Evolutionary conservation across 306 rosid species (phyloP).

Genomic region (Gastrolobium villosum): DNA sequence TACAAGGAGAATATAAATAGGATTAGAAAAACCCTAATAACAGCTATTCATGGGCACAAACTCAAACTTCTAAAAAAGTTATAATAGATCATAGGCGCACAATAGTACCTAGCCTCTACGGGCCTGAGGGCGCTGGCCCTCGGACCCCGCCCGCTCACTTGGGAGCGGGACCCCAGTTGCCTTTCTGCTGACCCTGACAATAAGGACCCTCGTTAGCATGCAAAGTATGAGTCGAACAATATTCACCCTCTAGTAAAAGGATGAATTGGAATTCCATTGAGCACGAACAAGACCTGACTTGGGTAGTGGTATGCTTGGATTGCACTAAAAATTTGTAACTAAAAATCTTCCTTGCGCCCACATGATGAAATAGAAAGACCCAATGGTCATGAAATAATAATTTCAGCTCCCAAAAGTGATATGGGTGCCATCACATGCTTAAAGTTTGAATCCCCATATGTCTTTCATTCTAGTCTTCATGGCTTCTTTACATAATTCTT

Average conservation of each 20-base stretch:
- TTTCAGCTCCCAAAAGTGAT: slow-evolving; percentile 28
- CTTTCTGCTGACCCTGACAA: no score
- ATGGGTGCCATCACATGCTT: slow-evolving; percentile 24
- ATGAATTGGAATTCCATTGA: slow-evolving; percentile 49
- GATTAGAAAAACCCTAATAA: no score
- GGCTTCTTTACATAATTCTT: slow-evolving; percentile 19
- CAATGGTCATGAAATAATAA: slow-evolving; percentile 39
- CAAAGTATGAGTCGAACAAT: no score
- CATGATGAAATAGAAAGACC: slow-evolving; percentile 6
- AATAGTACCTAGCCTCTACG: no score
- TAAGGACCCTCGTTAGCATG: no score
- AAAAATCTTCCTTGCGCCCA: slow-evolving; percentile 37
- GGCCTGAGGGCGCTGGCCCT: no score
- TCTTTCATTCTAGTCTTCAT: slow-evolving; percentile 8
- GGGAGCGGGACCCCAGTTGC: no score
- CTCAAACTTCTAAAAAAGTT: no score
- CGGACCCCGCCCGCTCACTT: no score
- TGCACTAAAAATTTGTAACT: slow-evolving; percentile 32
- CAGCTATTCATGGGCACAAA: no score
- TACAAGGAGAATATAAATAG: no score
- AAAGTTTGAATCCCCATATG: background rate
- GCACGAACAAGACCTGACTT: slow-evolving; percentile 42
- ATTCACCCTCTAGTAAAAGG: slow-evolving; percentile 39
- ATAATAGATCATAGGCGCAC: no score
- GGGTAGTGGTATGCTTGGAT: slow-evolving; percentile 40